These are phyloP conservation scores for Spergularia bocconei DNA, from an alignment of 148 eudicot genomes.

Conservation along the genomic window DNA sequence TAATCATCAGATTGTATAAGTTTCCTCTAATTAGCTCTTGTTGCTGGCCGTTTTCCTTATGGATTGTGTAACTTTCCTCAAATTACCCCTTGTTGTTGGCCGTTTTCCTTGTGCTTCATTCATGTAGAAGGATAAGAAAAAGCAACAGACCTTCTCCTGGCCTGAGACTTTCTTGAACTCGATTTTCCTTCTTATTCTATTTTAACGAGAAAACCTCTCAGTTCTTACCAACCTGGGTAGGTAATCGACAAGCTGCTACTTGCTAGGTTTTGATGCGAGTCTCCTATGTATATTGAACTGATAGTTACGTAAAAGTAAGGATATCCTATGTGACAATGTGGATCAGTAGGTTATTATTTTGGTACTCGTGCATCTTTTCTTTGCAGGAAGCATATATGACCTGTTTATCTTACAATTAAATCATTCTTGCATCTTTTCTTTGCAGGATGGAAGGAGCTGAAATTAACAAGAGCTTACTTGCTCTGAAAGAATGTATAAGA, in stretches of 20 bases:
- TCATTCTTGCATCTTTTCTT: not conserved
- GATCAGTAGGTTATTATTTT: not conserved
- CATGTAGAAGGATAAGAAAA: not conserved
- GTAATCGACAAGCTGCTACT: too few relatives aligned
- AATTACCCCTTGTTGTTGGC: not conserved
- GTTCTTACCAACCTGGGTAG: too few relatives aligned
- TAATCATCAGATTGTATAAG: constrained; percentile 9
- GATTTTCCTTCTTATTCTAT: too few relatives aligned
- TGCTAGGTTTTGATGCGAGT: too few relatives aligned
- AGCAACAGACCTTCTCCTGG: too few relatives aligned
- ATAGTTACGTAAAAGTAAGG: too few relatives aligned
- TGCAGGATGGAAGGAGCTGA: constrained; percentile 89
- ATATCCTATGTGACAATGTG: not conserved
- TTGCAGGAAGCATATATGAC: not conserved
- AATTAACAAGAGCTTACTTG: constrained; percentile 79
- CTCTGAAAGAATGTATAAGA: constrained; percentile 80
- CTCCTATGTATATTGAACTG: too few relatives aligned
- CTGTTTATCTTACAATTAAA: not conserved
- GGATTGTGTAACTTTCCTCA: not conserved
- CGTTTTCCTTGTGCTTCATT: not conserved
- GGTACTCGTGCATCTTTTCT: not conserved
- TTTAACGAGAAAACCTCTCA: too few relatives aligned
- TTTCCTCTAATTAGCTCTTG: not conserved
- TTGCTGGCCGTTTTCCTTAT: not conserved
- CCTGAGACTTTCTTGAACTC: too few relatives aligned